Evolutionary conservation across 78 protist species (phyloP).

Genomic region (Diacronema lutheri): DNA sequence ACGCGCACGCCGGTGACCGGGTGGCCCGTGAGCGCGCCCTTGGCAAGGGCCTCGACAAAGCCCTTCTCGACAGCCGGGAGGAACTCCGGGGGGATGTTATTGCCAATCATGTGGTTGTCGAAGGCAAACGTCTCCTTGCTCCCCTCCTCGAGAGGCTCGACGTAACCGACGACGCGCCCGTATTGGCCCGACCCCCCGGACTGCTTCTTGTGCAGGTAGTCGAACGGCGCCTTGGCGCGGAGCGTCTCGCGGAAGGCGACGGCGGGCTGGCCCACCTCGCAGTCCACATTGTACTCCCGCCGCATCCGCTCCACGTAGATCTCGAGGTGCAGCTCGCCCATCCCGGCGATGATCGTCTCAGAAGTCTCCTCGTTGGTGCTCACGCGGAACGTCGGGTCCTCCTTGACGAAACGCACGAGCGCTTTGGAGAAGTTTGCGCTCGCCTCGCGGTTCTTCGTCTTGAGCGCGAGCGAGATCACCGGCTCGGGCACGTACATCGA

Average conservation of each 20-base stretch:
- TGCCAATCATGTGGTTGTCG: slow-evolving; percentile 69
- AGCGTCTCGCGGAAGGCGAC: slow-evolving; percentile 88
- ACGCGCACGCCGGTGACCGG: slow-evolving; percentile 80
- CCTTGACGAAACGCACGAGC: slow-evolving; percentile 72
- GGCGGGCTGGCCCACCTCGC: slow-evolving; percentile 72
- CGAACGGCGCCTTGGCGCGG: slow-evolving; percentile 45
- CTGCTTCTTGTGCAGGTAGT: slow-evolving; percentile 92
- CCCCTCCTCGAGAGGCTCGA: slow-evolving; percentile 70
- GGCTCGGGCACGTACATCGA: slow-evolving; percentile 92
- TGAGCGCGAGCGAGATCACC: slow-evolving; percentile 83
- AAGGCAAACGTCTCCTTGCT: slow-evolving; percentile 53
- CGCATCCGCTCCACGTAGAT: slow-evolving; percentile 62
- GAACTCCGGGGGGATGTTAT: slow-evolving; percentile 79
- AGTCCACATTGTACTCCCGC: slow-evolving; percentile 36
- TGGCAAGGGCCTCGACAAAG: slow-evolving; percentile 9
- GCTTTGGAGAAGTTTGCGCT: slow-evolving; percentile 63
- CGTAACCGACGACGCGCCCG: slow-evolving; percentile 46
- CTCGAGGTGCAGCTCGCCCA: slow-evolving; percentile 96
- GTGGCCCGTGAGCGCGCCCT: slow-evolving; percentile 78
- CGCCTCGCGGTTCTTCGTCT: slow-evolving; percentile 37
- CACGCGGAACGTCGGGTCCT: slow-evolving; percentile 95
- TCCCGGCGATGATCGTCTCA: slow-evolving; percentile 83
- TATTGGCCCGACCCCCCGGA: slow-evolving; percentile 95
- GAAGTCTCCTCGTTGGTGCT: slow-evolving; percentile 64
- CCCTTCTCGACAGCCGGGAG: slow-evolving; percentile 71